These are phyloP conservation scores for Saccharomycopsis guyanensis DNA, from an alignment of 805 yeast species.

Conservation along the genomic window DNA sequence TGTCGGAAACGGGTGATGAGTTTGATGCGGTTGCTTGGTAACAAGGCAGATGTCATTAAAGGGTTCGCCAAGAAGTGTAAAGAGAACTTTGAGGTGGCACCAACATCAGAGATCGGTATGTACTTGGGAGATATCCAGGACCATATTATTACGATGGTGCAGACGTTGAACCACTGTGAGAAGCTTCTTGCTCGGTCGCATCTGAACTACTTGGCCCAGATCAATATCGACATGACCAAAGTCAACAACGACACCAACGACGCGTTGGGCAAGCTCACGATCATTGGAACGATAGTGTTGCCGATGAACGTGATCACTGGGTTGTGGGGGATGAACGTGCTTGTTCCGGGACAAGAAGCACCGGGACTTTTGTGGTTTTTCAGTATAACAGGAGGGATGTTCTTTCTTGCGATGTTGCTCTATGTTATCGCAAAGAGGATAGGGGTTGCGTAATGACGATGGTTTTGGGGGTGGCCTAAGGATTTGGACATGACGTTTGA, in stretches of 20 bases:
- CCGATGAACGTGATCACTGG: slow-evolving; percentile 96
- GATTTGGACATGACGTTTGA: background rate
- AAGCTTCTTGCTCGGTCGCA: slow-evolving; percentile 89
- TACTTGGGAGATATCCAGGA: slow-evolving; percentile 96
- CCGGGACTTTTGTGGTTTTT: slow-evolving; percentile 60
- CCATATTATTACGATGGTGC: slow-evolving; percentile 96
- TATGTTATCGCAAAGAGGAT: slow-evolving; percentile 25
- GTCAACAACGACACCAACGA: slow-evolving; percentile 97
- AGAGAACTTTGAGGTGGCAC: slow-evolving; percentile 69
- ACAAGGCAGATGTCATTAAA: slow-evolving; percentile 93
- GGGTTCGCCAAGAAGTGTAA: slow-evolving; percentile 89
- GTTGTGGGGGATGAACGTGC: slow-evolving; percentile 97
- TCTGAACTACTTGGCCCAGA: slow-evolving; percentile 91
- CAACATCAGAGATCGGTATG: slow-evolving; percentile 86
- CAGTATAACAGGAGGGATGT: slow-evolving; percentile 40
- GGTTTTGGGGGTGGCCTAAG: no score
- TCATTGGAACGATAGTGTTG: slow-evolving; percentile 90
- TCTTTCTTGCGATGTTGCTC: slow-evolving; percentile 37
- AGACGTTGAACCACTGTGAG: slow-evolving; percentile 88
- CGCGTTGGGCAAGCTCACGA: slow-evolving; percentile 86
- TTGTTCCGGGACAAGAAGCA: slow-evolving; percentile 85
- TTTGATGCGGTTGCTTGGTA: slow-evolving; percentile 70
- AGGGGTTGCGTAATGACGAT: slow-evolving; percentile 19
- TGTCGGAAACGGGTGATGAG: slow-evolving; percentile 94
- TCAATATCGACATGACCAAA: slow-evolving; percentile 95